Evolutionary conservation across 1,284 basidiomycete species (phyloP), one percentile per base, ranked within the genome.

Genomic region (Ustilago vetiveriae): DNA sequence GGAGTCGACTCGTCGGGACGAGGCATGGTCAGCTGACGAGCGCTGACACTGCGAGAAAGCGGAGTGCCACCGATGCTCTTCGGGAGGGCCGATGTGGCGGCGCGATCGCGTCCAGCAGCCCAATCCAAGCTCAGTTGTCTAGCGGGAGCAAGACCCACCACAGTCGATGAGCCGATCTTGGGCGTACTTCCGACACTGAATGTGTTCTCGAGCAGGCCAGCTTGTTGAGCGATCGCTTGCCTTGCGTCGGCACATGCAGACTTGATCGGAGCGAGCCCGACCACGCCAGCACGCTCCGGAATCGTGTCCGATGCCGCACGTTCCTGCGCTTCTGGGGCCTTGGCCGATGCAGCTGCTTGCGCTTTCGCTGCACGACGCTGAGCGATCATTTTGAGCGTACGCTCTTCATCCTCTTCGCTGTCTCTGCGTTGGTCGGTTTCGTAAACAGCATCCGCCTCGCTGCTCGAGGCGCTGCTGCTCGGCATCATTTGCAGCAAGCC

Each of bases 341-440:
- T 52, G 10, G 48, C 55, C 11, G 54, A 29, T 1, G 54, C 65
- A 13, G 37, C 30, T 5, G 74, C 70, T 32, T 71, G 62, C 8
- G 57, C 58, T 30, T 60, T 70, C 36, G 63, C 69, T 14, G 66
- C 70, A n/a, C 76, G 71, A 22, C 74, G 67, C 39, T 74, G 67
- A 16, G 78, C 78, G 17, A 79, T 67, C 26, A 70, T 51, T 17
- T 76, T 72, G 35, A 80, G 63, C 37, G 78, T 80, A 19, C 57
- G 63, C 56, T 80, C 78, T 43, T 80, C 78, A 44, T 80, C 78
- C 47, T 80, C 78, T 36, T 76, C 75, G 26, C 51, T 37, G 17
- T 60, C 64, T 19, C 57, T 45, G 36, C 27, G 44, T 14, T 63
- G 44, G 13, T 44, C 53, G 11, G 19, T 43, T 14, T n/a, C 39